These are phyloP conservation scores for Apiospora malaysiana DNA, from an alignment of 2,329 filamentous ascomycete species.

Conservation along the genomic window DNA sequence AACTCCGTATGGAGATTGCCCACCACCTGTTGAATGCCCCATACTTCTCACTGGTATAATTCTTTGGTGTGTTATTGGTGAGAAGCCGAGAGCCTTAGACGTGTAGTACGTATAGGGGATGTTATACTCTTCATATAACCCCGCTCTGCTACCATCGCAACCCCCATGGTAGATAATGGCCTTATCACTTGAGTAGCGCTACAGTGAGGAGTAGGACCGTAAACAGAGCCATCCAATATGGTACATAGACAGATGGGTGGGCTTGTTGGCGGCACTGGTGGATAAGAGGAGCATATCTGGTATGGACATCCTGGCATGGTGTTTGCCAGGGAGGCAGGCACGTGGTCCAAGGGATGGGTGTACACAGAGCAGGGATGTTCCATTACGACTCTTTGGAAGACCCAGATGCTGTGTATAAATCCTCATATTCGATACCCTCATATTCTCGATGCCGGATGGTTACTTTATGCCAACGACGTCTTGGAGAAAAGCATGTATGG, in stretches of 20 bases:
- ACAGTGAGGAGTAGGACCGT: neutral
- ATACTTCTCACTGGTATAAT: too few relatives aligned
- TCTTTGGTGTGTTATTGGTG: too few relatives aligned
- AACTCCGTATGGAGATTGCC: too few relatives aligned
- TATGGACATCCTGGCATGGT: neutral
- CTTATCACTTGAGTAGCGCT: neutral
- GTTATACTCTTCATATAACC: too few relatives aligned
- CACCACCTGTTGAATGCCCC: too few relatives aligned
- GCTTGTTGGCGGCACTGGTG: neutral
- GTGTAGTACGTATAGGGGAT: too few relatives aligned
- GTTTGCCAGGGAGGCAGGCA: neutral
- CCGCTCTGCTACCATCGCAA: too few relatives aligned
- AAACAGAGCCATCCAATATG: neutral
- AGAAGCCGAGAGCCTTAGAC: too few relatives aligned
- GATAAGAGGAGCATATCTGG: neutral
- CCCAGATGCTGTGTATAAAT: neutral
- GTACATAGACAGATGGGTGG: too few relatives aligned
- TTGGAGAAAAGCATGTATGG: neutral
- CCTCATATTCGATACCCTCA: neutral
- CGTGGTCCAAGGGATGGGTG: neutral
- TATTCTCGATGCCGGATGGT: neutral
- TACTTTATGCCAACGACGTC: neutral
- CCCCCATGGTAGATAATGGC: neutral
- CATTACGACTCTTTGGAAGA: neutral
- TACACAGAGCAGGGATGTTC: neutral